Conservation (phyloP, 331 rosid genomes). For the Spiraea crenata region DNA sequence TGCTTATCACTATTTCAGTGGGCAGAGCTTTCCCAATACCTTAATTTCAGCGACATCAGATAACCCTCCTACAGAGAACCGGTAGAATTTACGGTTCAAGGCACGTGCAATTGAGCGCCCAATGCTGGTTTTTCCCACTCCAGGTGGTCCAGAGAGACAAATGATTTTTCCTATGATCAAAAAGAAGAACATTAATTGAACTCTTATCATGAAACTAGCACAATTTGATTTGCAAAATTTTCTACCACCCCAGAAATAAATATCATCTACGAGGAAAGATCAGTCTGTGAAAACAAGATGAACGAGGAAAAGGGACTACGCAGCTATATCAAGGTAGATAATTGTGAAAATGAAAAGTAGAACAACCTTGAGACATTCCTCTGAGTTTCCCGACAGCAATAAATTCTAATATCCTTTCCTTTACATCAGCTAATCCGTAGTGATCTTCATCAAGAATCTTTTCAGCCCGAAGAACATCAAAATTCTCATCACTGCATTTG, state of each 20-base stretch:
- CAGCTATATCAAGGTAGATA: neutral
- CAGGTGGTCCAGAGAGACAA: slow-evolving; percentile 99
- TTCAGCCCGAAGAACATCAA: slow-evolving; percentile 85
- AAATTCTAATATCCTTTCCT: slow-evolving; percentile 95
- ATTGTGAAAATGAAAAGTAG: slow-evolving; percentile 21
- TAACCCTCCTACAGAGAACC: slow-evolving; percentile 98
- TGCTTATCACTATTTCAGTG: neutral
- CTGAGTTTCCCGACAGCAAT: slow-evolving; percentile 98
- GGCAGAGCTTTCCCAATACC: slow-evolving; percentile 43
- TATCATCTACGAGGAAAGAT: slow-evolving; percentile 7
- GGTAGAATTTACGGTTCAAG: slow-evolving; percentile 87
- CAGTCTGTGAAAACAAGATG: slow-evolving; percentile 7
- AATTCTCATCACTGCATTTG: slow-evolving; percentile 85
- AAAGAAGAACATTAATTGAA: slow-evolving; percentile 25
- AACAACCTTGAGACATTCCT: slow-evolving; percentile 87
- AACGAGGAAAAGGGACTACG: neutral
- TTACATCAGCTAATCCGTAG: slow-evolving; percentile 93
- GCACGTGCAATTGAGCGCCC: slow-evolving; percentile 99
- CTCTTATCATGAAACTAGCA: neutral
- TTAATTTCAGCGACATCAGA: slow-evolving; percentile 98
- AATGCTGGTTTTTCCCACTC: slow-evolving; percentile 99
- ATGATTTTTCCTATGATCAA: slow-evolving; percentile 82
- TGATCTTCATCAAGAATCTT: slow-evolving; percentile 97
- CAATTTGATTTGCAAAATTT: slow-evolving; percentile 6
- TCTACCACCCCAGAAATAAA: neutral